phyloP scores from a whole-genome alignment of 805 yeast species.

The Ogataea polymorpha region DNA sequence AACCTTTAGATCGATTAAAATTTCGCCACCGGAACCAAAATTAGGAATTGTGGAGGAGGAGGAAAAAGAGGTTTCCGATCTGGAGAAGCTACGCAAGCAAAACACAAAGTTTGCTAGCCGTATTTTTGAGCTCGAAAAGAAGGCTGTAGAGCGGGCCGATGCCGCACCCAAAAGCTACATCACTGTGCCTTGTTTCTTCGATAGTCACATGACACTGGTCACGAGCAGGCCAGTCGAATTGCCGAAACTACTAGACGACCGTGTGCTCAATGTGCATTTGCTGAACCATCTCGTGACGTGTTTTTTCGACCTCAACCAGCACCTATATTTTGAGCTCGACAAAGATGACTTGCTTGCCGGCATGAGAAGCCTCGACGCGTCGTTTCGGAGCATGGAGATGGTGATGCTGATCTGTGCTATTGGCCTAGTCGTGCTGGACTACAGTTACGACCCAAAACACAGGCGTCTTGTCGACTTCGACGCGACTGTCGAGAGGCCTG shows the following conservation, averaged over 20 bases:
- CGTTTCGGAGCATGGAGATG: slow-evolving; percentile 16
- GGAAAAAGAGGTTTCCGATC: neutral
- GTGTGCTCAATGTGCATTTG: slow-evolving; percentile 5
- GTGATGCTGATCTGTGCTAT: slow-evolving; percentile 17
- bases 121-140: slow-evolving; percentile 1
- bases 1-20: slow-evolving; percentile 41
- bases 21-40: slow-evolving; percentile 9
- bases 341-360: slow-evolving; percentile 3
- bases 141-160: neutral
- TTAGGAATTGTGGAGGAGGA: neutral
- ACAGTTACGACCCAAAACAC: slow-evolving; percentile 2
- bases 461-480: neutral
- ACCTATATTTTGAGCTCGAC: slow-evolving; percentile 7
- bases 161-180: neutral
- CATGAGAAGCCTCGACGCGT: slow-evolving; percentile 3
- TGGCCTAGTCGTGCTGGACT: slow-evolving; percentile 9
- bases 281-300: slow-evolving; percentile 3
- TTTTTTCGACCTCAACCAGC: slow-evolving; percentile 4
- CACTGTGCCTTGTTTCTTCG: slow-evolving; percentile 6
- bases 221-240: slow-evolving; percentile 10
- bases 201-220: slow-evolving; percentile 2
- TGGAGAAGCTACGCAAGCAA: slow-evolving; percentile 3
- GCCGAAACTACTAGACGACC: slow-evolving; percentile 11
- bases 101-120: slow-evolving; percentile 2
- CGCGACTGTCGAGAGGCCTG: neutral